Evolutionary conservation across 305 asterid species (phyloP), one percentile per base, ranked within the genome.

Genomic region (Fraxinus velutina): DNA sequence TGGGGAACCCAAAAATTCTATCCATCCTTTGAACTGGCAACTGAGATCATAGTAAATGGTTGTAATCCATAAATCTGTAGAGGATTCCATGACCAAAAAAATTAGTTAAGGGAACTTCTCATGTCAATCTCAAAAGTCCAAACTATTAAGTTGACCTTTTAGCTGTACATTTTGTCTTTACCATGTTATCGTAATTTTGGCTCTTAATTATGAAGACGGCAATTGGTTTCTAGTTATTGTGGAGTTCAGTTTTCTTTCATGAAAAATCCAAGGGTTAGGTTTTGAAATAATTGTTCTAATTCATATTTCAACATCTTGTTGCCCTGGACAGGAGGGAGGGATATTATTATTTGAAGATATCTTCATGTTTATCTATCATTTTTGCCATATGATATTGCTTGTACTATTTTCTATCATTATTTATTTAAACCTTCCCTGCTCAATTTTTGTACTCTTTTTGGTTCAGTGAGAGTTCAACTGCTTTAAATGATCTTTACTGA

Each of bases 381-480:
- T 9, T 64, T 64, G 73, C 36, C 33, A 24, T 10, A 27, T 9
- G 72, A 62, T 62, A 9, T 3, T 55, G 66, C 15, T 22, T 27
- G 34, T 64, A 24, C 73, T 64, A 24, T 60, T 64, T 64, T 64
- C 33, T 10, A 9, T 66, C 73, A 9, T 66, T 66, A 66, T 27
- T 64, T 24, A 66, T 66, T 12, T 24, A 66, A 10, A 66, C 2
- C 73, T 4, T 27, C 15, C 7, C 8, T 24, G 73, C 73, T 12
- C 34, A 24, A 22, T 2, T 66, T 3, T 60, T 21, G 70, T 66
- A 27, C 34, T 66, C 32, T 24, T 66, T 27, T 66, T 24, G 33
- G 73, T 27, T 77, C 42, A 21, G 70, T 86, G 77, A 39, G 15
- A 68, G 60, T 73, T 77, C 60, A 50, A 37, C 39, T 34, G 62